Base-by-base conservation (phyloP, 257 asterid species). In the Eucommia ulmoides region DNA sequence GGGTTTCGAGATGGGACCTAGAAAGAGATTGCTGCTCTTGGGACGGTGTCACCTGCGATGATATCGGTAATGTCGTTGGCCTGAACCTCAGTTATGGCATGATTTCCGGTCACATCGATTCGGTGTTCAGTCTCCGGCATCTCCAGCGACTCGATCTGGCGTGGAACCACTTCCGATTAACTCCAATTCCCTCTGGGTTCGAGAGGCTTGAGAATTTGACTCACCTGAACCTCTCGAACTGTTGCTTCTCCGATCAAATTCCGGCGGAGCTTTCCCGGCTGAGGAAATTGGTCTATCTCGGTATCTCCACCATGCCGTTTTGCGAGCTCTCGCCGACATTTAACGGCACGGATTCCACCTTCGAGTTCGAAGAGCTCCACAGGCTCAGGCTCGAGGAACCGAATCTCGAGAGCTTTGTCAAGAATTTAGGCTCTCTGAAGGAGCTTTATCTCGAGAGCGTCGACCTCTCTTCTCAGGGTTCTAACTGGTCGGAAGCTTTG, bases 381-480 rank as follows among this genome's bases (percentile, higher is more conserved):
- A 38, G 45, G 45, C 45, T 38, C 1, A 38, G 45, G n/a, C 45
- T 38, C 12, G 45, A 38, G n/a, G 45, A 38, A 38, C 45, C 45
- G 5, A 38, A 38, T 14, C 45, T 38, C n/a, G 5, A 38, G 45
- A 38, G 5, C 5, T 38, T 38, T 38, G 8, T 38, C 17, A 16
- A 38, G 45, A 38, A 38, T 14, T 3, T 38, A 19, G n/a, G 15
- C n/a, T 16, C 45, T 38, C 45, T 38, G 18, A 38, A 14, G n/a
- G 45, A 8, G 45, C 45, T 38, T 19, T 5, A 38, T 38, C 15
- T 38, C 5, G 45, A 38, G 5, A 5, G 15, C n/a, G 45, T 38
- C 12, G 45, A 29, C 12, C 38, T 29, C 38, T 29, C 38, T 7
- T 7, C 38, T 29, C 38, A 29, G 12, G 38, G 38, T 15, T 8